Evolutionary conservation across 345 rosid genomes (phyloP).

Genomic region (Bruguiera gymnorhiza): DNA sequence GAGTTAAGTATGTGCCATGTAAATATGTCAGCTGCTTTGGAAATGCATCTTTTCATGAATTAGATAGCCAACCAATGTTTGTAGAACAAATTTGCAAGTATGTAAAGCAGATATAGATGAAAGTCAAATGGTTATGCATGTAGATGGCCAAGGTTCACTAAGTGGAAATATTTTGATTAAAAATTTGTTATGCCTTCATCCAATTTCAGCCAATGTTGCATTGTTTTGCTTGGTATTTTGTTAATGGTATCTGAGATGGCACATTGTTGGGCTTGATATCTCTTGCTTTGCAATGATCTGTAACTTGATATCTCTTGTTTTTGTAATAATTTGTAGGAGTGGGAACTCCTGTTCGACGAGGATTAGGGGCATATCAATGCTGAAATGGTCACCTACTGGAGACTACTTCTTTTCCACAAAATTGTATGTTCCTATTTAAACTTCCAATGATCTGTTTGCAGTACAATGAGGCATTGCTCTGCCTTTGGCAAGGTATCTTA

Average conservation of each 20-base stretch:
- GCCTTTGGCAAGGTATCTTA: slow-evolving; percentile 5
- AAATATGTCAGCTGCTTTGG: too few relatives aligned
- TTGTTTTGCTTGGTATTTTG: background rate
- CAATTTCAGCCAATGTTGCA: too few relatives aligned
- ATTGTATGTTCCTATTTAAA: slow-evolving; percentile 51
- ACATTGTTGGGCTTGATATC: too few relatives aligned
- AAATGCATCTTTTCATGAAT: too few relatives aligned
- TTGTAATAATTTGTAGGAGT: slow-evolving; percentile 42
- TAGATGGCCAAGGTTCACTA: background rate
- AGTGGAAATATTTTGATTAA: background rate
- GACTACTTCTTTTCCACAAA: slow-evolving; percentile 88
- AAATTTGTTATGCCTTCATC: too few relatives aligned
- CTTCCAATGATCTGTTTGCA: background rate
- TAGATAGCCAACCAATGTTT: too few relatives aligned
- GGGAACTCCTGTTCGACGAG: slow-evolving; percentile 84
- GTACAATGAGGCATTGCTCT: slow-evolving; percentile 9
- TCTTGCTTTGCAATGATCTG: background rate
- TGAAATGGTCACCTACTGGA: slow-evolving; percentile 94
- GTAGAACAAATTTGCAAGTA: background rate
- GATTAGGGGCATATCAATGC: slow-evolving; percentile 79
- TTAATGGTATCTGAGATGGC: background rate
- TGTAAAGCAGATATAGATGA: background rate
- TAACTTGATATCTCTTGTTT: background rate
- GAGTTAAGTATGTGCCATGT: too few relatives aligned
- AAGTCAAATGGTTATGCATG: background rate